A percentile compares a stretch with the other conserved stretches of the same genome.
Evolutionary conservation across 2,329 filamentous ascomycete species (phyloP).

Genomic region (Exophiala spinifera): DNA sequence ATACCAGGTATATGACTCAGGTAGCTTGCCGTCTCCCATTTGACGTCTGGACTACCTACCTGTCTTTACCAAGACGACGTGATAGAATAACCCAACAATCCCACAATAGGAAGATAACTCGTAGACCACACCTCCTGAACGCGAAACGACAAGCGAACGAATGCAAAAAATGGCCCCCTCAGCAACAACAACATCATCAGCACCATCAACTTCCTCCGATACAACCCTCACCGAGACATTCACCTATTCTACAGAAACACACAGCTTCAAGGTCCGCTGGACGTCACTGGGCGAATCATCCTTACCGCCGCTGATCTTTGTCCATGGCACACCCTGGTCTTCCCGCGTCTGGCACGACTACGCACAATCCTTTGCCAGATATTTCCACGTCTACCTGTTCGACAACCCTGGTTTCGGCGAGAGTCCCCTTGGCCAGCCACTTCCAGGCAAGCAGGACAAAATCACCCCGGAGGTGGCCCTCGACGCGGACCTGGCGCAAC

Average conservation of each 20-base stretch:
- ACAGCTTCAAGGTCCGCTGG: constrained; percentile 35
- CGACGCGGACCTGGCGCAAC: constrained; percentile 39
- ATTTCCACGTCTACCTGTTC: constrained; percentile 44
- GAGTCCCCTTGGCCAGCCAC: constrained; percentile 33
- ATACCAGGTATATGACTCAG: too few relatives aligned
- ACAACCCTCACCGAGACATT: constrained; percentile 30
- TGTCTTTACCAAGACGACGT: too few relatives aligned
- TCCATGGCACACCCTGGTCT: constrained; percentile 51
- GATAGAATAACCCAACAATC: too few relatives aligned
- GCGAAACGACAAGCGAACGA: too few relatives aligned
- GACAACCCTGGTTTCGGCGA: constrained; percentile 47
- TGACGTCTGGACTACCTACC: too few relatives aligned
- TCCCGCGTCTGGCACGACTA: constrained; percentile 40
- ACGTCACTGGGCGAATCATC: constrained; percentile 34
- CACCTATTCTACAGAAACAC: constrained; percentile 31
- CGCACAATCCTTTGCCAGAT: constrained; percentile 36
- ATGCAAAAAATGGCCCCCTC: too few relatives aligned
- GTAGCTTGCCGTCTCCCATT: too few relatives aligned
- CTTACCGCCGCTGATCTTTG: constrained; percentile 40
- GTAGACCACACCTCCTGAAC: too few relatives aligned
- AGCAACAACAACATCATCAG: too few relatives aligned
- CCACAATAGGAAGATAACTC: too few relatives aligned
- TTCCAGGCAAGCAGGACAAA: constrained; percentile 3
- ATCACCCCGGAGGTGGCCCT: constrained; percentile 26
- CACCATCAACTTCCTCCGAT: too few relatives aligned